These are phyloP conservation scores for Botrytis fabae DNA, from an alignment of 2,329 filamentous ascomycete genomes.

Conservation along the genomic window DNA sequence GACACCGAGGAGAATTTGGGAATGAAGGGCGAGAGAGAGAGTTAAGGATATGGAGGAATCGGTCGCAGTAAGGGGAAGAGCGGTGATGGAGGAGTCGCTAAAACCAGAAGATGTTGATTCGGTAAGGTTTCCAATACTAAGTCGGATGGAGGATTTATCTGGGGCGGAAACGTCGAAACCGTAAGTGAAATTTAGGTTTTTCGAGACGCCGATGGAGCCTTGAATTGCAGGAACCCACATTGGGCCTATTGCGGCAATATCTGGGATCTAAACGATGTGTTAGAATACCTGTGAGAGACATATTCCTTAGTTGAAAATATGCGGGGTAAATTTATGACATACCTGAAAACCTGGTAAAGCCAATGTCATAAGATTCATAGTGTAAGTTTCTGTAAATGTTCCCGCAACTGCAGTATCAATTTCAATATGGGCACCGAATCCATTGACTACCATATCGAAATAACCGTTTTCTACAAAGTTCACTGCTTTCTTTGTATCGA, in stretches of 20 bases:
- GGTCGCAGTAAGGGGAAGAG: slow-evolving; percentile 15
- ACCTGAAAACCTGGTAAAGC: slow-evolving; percentile 14
- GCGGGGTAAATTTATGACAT: not conserved
- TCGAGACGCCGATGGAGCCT: not conserved
- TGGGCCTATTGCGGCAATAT: not conserved
- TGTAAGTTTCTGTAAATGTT: slow-evolving; percentile 1
- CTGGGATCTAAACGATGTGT: not conserved
- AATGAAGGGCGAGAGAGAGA: slow-evolving; percentile 5
- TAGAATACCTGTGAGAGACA: not conserved
- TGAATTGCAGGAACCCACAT: slow-evolving; percentile 8
- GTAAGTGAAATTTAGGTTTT: slow-evolving; percentile 10
- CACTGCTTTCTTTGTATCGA: not conserved
- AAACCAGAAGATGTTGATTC: slow-evolving; percentile 7
- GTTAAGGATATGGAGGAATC: not conserved
- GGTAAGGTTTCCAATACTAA: slow-evolving; percentile 16
- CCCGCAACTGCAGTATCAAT: slow-evolving; percentile 1
- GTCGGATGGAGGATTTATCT: not conserved
- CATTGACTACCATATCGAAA: slow-evolving; percentile 11
- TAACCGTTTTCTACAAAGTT: slow-evolving; percentile 20
- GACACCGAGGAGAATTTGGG: slow-evolving; percentile 18
- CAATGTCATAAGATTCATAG: not conserved
- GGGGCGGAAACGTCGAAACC: slow-evolving; percentile 11
- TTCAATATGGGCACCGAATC: slow-evolving; percentile 20
- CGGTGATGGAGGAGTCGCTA: not conserved
- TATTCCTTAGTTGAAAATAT: not conserved